phyloP scores from a whole-genome alignment of 306 rosid species.

The Cicer judaicum region DNA sequence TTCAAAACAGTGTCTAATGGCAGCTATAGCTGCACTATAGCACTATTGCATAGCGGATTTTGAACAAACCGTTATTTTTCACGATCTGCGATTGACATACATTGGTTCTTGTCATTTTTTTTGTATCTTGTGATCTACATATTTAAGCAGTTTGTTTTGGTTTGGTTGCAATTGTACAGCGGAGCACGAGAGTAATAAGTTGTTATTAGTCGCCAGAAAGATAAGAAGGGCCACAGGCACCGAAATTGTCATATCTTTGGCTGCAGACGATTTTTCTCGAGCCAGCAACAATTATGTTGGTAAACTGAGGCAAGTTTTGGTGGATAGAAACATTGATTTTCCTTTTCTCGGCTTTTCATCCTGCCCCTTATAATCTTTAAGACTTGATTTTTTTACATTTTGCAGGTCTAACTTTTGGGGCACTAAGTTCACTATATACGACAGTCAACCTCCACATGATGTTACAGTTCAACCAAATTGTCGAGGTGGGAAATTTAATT shows the following conservation, averaged over 20 bases:
- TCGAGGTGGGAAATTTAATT: conserved; percentile 53
- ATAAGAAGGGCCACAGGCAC: conserved; percentile 70
- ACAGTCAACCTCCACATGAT: conserved; percentile 55
- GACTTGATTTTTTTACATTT: conserved; percentile 29
- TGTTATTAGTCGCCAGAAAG: conserved; percentile 73
- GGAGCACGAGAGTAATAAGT: conserved; percentile 62
- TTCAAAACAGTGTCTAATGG: no score
- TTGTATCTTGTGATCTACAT: not conserved
- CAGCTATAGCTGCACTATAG: no score
- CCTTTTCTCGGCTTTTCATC: not conserved
- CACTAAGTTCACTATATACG: conserved; percentile 64
- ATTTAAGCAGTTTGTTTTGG: conserved; percentile 35
- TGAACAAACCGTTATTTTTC: no score
- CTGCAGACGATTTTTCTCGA: conserved; percentile 63
- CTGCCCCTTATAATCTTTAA: not conserved
- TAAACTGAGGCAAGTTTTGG: conserved; percentile 70
- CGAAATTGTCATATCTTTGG: conserved; percentile 60
- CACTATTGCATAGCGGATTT: no score
- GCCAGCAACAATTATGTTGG: conserved; percentile 68
- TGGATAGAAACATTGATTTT: not conserved
- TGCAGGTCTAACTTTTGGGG: conserved; percentile 77
- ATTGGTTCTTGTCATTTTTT: not conserved
- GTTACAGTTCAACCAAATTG: conserved; percentile 36
- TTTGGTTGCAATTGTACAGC: conserved; percentile 51
- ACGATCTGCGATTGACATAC: no score